These are phyloP conservation scores for Gelatoporia subvermispora DNA, from an alignment of 768 basidiomycete species.

Conservation along the genomic window DNA sequence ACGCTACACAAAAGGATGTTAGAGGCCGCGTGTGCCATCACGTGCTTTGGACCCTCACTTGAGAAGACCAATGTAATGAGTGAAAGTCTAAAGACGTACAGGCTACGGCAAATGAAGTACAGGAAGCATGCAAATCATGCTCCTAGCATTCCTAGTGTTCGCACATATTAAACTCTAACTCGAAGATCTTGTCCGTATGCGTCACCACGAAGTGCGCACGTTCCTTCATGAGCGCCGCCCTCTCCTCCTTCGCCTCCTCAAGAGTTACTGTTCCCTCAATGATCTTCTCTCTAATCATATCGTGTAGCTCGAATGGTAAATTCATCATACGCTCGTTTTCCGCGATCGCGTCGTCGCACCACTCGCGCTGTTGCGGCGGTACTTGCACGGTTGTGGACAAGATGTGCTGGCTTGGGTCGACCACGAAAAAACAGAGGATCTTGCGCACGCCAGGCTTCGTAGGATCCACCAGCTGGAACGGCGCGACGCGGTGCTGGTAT, in stretches of 20 bases:
- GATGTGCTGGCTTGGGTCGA: constrained; percentile 28
- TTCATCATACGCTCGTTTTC: neutral
- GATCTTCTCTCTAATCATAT: constrained; percentile 8
- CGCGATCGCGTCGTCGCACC: constrained; percentile 10
- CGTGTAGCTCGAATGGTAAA: constrained; percentile 17
- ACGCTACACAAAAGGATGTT: too few species aligned
- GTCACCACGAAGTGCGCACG: constrained; percentile 8
- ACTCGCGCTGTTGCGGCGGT: constrained; percentile 27
- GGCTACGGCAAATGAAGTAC: too few species aligned
- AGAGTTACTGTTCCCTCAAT: constrained; percentile 6
- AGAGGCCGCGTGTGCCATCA: too few species aligned
- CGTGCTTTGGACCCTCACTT: too few species aligned
- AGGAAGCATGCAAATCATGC: too few species aligned
- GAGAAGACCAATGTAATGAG: too few species aligned
- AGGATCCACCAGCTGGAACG: constrained; percentile 29
- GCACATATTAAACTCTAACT: constrained; percentile 14
- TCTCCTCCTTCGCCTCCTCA: constrained; percentile 9
- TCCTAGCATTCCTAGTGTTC: too few species aligned
- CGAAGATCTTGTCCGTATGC: constrained; percentile 8
- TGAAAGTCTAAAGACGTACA: too few species aligned
- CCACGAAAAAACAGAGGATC: constrained; percentile 33
- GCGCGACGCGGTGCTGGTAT: constrained; percentile 32
- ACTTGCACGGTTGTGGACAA: constrained; percentile 26
- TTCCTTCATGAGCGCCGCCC: constrained; percentile 18
- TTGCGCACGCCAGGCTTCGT: constrained; percentile 34